Evolutionary conservation across 1,284 basidiomycete genomes (phyloP).

Genomic region (Cryptococcus hybrid): DNA sequence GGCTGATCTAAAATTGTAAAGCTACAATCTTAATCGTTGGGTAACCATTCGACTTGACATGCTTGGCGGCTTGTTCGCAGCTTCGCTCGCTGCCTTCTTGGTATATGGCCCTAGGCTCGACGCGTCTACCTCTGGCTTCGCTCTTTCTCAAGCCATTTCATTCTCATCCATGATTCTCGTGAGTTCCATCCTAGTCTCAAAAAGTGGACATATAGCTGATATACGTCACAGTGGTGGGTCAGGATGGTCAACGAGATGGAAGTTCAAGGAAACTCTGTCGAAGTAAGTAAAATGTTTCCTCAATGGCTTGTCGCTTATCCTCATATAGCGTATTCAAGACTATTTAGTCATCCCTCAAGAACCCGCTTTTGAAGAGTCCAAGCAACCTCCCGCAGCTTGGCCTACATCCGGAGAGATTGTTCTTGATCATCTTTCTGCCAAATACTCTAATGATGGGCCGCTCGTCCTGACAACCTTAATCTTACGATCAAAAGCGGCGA

Average conservation of each 20-base stretch:
- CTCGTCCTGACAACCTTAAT: conserved; percentile 60
- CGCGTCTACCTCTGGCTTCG: conserved; percentile 47
- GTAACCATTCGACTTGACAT: conserved; percentile 48
- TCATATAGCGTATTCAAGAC: conserved; percentile 60
- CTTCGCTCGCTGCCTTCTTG: conserved; percentile 42
- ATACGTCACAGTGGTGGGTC: conserved; percentile 32
- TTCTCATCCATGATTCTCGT: conserved; percentile 44
- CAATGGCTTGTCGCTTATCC: background rate
- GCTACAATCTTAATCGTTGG: conserved; percentile 50
- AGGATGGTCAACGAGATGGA: conserved; percentile 51
- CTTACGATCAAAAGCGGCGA: conserved; percentile 61
- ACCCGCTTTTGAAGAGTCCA: conserved; percentile 54
- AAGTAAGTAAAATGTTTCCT: conserved; percentile 38
- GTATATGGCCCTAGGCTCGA: conserved; percentile 41
- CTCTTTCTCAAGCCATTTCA: conserved; percentile 47
- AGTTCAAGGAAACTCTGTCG: conserved; percentile 56
- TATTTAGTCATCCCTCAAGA: conserved; percentile 73
- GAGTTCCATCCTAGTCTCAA: conserved; percentile 46
- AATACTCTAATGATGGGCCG: conserved; percentile 51
- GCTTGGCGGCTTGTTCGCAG: conserved; percentile 47
- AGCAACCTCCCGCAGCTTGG: conserved; percentile 72
- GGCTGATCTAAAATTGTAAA: background rate
- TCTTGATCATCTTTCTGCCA: conserved; percentile 56
- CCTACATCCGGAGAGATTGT: conserved; percentile 65
- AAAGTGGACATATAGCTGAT: background rate